phyloP scores from a whole-genome alignment of 2,329 filamentous ascomycete genomes.

The Beauveria scarabaeidicola region DNA sequence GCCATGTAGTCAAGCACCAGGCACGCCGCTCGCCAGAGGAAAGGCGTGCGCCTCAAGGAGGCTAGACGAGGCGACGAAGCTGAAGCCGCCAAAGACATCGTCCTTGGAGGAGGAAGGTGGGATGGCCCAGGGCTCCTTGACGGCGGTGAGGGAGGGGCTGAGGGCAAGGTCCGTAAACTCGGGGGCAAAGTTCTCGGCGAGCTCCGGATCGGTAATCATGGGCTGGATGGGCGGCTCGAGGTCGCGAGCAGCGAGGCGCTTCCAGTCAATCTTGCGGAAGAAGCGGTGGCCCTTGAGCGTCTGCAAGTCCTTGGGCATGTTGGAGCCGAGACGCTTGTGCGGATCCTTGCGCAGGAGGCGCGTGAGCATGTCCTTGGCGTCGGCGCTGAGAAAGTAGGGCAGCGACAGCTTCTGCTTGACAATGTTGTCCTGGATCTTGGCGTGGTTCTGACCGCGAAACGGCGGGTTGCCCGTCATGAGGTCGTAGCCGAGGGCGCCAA shows the following conservation, averaged over 20 bases:
- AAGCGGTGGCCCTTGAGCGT: conserved; percentile 89
- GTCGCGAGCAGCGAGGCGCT: conserved; percentile 71
- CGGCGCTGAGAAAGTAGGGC: conserved; percentile 83
- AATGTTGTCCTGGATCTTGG: conserved; percentile 94
- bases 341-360: conserved; percentile 89
- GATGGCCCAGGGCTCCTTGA: conserved; percentile 32
- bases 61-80: conserved; percentile 52
- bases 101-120: conserved; percentile 34
- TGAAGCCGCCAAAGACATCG: conserved; percentile 56
- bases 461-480: conserved; percentile 87
- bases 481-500: conserved; percentile 87
- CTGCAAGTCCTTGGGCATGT: conserved; percentile 80
- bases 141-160: conserved; percentile 52
- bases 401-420: conserved; percentile 82
- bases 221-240: conserved; percentile 84
- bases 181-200: conserved; percentile 92
- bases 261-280: conserved; percentile 96
- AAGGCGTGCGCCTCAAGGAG: conserved; percentile 43
- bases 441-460: conserved; percentile 82
- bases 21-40: conserved; percentile 13
- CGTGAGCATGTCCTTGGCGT: conserved; percentile 89
- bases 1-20: conserved; percentile 6
- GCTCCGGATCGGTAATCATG: conserved; percentile 87
- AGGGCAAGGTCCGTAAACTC: conserved; percentile 85
- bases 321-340: conserved; percentile 75